Percentiles rank a stretch among this genome's conserved stretches.
These are phyloP conservation scores for Quercus berberidifolia DNA, from an alignment of 306 rosid species.

Conservation along the genomic window DNA sequence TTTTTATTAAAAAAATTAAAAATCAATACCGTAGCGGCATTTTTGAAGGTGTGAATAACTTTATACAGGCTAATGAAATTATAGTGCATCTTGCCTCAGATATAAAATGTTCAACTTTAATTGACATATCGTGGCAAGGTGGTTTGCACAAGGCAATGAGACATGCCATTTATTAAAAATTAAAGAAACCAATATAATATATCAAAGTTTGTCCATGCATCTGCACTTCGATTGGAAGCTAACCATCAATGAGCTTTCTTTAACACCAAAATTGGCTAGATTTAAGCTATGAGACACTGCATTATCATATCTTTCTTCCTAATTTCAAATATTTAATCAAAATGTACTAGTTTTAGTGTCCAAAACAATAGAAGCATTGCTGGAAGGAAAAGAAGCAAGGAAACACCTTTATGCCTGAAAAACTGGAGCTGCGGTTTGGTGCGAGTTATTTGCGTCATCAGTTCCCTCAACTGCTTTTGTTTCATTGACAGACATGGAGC, in stretches of 20 bases:
- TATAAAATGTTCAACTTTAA: not conserved
- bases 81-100: not conserved
- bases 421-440: conserved; percentile 33
- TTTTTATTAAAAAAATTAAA: too few species aligned
- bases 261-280: not conserved
- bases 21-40: not conserved
- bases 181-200: not conserved
- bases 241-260: not conserved
- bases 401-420: conserved; percentile 53
- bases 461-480: conserved; percentile 22
- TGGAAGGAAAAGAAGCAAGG: not conserved
- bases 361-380: not conserved
- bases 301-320: not conserved
- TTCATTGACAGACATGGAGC: conserved; percentile 21
- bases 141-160: not conserved
- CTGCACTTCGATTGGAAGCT: not conserved
- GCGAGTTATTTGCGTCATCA: conserved; percentile 21
- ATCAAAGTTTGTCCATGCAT: not conserved
- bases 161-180: not conserved
- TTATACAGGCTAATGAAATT: not conserved
- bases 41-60: not conserved
- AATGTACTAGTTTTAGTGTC: not conserved
- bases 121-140: not conserved
- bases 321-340: not conserved
- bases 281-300: not conserved